A percentile compares a stretch with the other conserved stretches of the same genome.
phyloP scores from a whole-genome alignment of 768 basidiomycete species.

The Infundibulicybe gibba region DNA sequence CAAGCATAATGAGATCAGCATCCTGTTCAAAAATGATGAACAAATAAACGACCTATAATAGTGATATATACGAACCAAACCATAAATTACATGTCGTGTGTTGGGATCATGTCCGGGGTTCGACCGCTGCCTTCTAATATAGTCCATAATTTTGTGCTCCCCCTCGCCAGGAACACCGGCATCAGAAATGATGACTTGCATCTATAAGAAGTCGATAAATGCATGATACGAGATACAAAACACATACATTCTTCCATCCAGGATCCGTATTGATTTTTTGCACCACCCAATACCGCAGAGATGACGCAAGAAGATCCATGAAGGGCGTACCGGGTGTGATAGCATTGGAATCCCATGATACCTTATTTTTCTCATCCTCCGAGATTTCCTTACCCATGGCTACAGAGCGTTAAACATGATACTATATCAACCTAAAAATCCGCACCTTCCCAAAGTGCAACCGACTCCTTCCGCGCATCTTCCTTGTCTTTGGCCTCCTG shows the following conservation, averaged over 20 bases:
- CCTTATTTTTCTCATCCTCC: constrained; percentile 81
- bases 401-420: constrained; percentile 21
- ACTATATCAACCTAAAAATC: background rate
- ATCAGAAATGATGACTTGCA: constrained; percentile 96
- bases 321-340: constrained; percentile 99
- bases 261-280: constrained; percentile 93
- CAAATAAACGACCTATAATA: constrained; percentile 8
- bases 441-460: constrained; percentile 83
- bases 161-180: constrained; percentile 97
- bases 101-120: constrained; percentile 93
- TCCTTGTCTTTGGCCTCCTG: constrained; percentile 96
- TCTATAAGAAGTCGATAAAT: constrained; percentile 36
- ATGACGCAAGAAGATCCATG: constrained; percentile 88
- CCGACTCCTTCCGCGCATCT: constrained; percentile 77
- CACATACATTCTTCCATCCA: constrained; percentile 87
- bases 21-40: constrained; percentile 47
- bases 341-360: constrained; percentile 96
- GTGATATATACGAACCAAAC: constrained; percentile 57
- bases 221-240: background rate
- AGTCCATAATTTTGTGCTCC: constrained; percentile 99
- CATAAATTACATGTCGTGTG: constrained; percentile 95
- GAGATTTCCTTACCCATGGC: constrained; percentile 90
- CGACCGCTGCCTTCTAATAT: constrained; percentile 83
- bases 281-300: constrained; percentile 94
- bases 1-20: constrained; percentile 98